phyloP scores from a whole-genome alignment of 345 rosid species.

The Anastatica hierochuntica region DNA sequence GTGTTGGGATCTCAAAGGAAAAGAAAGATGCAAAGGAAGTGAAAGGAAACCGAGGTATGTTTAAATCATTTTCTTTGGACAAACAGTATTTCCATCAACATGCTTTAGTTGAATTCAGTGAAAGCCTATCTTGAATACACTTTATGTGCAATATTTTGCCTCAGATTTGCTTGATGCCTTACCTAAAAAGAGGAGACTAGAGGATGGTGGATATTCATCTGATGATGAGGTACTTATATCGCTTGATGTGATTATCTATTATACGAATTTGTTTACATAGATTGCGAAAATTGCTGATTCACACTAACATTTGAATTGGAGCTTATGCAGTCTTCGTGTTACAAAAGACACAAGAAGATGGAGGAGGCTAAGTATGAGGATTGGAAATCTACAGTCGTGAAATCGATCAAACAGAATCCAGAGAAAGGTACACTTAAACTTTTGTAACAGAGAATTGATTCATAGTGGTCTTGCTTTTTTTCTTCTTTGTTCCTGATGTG shows the following conservation, averaged over 20 bases:
- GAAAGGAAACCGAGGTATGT: conserved; percentile 26
- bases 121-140: background rate
- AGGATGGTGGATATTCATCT: conserved; percentile 66
- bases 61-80: conserved; percentile 28
- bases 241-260: background rate
- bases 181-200: conserved; percentile 63
- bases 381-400: conserved; percentile 64
- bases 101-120: no score
- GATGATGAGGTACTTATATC: conserved; percentile 38
- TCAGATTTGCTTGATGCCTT: conserved; percentile 35
- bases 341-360: conserved; percentile 52
- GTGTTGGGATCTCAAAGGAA: conserved; percentile 31
- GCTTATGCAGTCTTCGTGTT: conserved; percentile 45
- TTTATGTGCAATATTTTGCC: background rate
- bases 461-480: background rate
- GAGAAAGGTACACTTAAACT: conserved; percentile 32
- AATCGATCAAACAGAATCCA: conserved; percentile 38
- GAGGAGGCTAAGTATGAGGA: conserved; percentile 59
- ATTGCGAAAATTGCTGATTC: background rate
- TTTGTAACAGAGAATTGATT: background rate
- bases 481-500: conserved; percentile 6
- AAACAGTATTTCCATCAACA: no score
- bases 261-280: background rate
- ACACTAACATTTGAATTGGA: background rate
- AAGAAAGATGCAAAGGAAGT: conserved; percentile 31